A percentile compares a stretch with the other conserved stretches of the same genome.
These are phyloP conservation scores for Parietichytrium sp. DNA, from an alignment of 108 stramenopile genomes.

Conservation along the genomic window DNA sequence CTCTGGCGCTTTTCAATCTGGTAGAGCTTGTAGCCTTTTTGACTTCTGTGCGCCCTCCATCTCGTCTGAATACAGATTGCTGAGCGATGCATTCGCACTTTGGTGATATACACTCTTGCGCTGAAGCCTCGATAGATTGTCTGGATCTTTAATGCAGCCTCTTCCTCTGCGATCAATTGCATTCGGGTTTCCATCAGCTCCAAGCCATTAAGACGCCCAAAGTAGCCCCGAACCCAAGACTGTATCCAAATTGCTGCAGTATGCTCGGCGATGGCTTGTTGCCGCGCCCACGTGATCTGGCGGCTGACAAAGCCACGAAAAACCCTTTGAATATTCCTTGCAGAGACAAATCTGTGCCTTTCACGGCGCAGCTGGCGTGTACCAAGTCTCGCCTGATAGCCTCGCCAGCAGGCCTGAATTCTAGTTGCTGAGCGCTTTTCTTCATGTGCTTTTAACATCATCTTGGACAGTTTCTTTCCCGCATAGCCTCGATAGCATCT, in stretches of 20 bases:
- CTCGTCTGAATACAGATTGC: background rate
- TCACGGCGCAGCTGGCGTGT: background rate
- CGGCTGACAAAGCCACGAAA: conserved; percentile 32
- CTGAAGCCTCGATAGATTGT: background rate
- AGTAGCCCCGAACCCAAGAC: background rate
- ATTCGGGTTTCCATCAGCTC: conserved; percentile 34
- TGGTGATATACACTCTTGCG: background rate
- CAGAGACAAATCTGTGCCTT: background rate
- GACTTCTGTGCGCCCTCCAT: background rate
- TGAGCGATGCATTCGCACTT: background rate
- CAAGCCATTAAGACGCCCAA: background rate
- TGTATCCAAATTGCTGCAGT: background rate
- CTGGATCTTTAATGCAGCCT: background rate
- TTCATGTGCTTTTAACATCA: background rate
- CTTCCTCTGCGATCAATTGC: conserved; percentile 27
- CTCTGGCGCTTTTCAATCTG: background rate
- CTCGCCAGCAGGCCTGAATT: background rate
- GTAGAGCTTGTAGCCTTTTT: background rate
- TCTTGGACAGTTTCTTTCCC: background rate
- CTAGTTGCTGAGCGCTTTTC: background rate
- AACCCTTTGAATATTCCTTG: conserved; percentile 8
- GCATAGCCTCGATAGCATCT: conserved; percentile 34
- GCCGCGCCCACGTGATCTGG: background rate
- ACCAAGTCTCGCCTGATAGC: background rate
- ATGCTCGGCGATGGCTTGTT: conserved; percentile 27